phyloP scores from a whole-genome alignment of 164 flowering plant species.

The Santalum album region DNA sequence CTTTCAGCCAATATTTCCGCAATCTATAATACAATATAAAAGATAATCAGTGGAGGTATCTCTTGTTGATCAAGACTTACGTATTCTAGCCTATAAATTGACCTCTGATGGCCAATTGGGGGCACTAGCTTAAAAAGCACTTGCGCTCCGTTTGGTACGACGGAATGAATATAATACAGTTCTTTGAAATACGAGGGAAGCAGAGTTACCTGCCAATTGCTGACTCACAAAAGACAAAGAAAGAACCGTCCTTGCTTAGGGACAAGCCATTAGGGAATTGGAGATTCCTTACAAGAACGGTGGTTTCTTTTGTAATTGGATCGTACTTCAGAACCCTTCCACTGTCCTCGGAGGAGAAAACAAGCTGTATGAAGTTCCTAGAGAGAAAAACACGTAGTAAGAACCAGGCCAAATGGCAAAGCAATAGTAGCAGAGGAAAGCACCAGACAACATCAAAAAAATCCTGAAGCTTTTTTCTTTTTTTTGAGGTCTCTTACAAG shows the following conservation, averaged over 20 bases:
- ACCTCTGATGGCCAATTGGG: background rate
- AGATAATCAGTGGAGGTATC: background rate
- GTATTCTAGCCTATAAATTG: background rate
- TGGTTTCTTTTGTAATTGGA: slow-evolving; percentile 56
- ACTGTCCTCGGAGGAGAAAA: slow-evolving; percentile 63
- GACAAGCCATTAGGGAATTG: slow-evolving; percentile 84
- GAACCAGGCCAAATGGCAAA: background rate
- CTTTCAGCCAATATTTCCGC: slow-evolving; percentile 73
- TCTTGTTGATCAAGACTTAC: background rate
- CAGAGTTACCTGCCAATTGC: slow-evolving; percentile 46
- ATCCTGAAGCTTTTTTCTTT: background rate
- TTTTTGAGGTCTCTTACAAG: no score
- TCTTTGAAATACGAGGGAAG: background rate
- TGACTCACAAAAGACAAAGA: slow-evolving; percentile 66
- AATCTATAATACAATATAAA: slow-evolving; percentile 29
- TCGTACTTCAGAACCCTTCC: slow-evolving; percentile 84
- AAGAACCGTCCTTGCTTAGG: slow-evolving; percentile 74
- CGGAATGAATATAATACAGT: no score
- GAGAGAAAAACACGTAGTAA: background rate
- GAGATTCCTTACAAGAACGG: slow-evolving; percentile 49
- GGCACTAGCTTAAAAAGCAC: background rate
- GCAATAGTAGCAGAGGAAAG: background rate
- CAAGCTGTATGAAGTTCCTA: slow-evolving; percentile 83
- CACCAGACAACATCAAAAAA: background rate
- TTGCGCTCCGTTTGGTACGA: no score